Evolutionary conservation across 2,329 filamentous ascomycete species (phyloP).

Genomic region (Penicillium nordicum): DNA sequence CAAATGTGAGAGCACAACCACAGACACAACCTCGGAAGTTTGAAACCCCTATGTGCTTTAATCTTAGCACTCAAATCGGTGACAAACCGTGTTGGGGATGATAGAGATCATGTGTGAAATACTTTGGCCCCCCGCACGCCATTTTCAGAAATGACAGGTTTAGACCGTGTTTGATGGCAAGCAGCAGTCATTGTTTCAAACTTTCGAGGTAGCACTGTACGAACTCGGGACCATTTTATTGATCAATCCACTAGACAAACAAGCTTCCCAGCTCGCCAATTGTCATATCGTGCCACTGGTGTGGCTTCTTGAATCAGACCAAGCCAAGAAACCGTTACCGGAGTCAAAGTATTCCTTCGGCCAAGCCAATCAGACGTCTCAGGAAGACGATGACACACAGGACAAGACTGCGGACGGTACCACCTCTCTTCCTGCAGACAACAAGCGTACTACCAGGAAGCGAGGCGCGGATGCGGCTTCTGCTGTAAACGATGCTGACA

Average conservation of each 20-base stretch:
- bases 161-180: not conserved
- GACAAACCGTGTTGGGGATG: not conserved
- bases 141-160: not conserved
- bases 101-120: not conserved
- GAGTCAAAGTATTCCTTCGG: slow-evolving; percentile 39
- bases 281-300: slow-evolving; percentile 57
- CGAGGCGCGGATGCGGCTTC: not conserved
- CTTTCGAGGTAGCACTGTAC: not conserved
- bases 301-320: slow-evolving; percentile 61
- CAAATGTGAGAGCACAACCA: slow-evolving; percentile 31
- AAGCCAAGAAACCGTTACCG: slow-evolving; percentile 40
- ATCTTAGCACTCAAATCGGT: not conserved
- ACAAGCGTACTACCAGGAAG: not conserved
- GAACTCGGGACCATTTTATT: not conserved
- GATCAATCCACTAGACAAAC: slow-evolving; percentile 53
- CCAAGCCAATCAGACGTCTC: slow-evolving; percentile 4
- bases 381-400: slow-evolving; percentile 19
- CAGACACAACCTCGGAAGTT: not conserved
- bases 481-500: not conserved
- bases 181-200: not conserved
- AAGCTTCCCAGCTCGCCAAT: slow-evolving; percentile 46
- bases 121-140: not conserved
- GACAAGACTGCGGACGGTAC: slow-evolving; percentile 16
- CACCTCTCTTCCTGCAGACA: not conserved
- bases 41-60: not conserved